These are phyloP conservation scores for Fusarium denticulatum DNA, from an alignment of 2,329 filamentous ascomycete genomes.

Conservation along the genomic window DNA sequence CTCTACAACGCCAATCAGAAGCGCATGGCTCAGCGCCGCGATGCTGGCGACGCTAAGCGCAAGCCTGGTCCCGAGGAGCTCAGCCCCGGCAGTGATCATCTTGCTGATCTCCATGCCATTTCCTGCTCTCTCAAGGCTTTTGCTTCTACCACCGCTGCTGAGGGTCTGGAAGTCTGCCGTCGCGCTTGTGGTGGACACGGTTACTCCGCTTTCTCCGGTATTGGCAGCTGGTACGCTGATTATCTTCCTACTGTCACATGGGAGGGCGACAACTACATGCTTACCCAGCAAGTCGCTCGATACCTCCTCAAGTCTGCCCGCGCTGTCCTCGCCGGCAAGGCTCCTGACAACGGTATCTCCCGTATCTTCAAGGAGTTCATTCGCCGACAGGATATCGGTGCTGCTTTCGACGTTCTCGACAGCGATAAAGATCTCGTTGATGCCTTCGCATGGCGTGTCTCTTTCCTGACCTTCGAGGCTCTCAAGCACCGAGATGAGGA, in stretches of 20 bases:
- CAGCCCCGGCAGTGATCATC: conserved; percentile 68
- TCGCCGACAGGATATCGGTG: conserved; percentile 72
- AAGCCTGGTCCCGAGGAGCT: conserved; percentile 75
- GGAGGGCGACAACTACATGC: conserved; percentile 86
- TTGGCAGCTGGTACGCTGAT: conserved; percentile 78
- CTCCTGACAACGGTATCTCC: conserved; percentile 49
- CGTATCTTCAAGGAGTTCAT: conserved; percentile 73
- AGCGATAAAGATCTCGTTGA: conserved; percentile 75
- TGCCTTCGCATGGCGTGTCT: conserved; percentile 79
- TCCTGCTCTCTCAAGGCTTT: conserved; percentile 81
- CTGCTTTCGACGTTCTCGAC: conserved; percentile 78
- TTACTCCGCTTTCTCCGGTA: conserved; percentile 79
- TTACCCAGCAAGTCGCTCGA: conserved; percentile 80
- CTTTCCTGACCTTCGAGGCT: conserved; percentile 79
- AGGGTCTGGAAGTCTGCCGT: conserved; percentile 79
- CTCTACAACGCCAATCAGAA: conserved; percentile 78
- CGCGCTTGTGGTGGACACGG: conserved; percentile 82
- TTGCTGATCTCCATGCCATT: conserved; percentile 80
- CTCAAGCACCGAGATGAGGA: conserved; percentile 78
- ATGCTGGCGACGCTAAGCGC: conserved; percentile 56
- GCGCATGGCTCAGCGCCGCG: conserved; percentile 62
- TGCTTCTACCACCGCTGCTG: conserved; percentile 75
- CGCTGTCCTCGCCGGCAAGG: conserved; percentile 71
- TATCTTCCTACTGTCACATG: conserved; percentile 76
- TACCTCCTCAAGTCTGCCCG: conserved; percentile 82